Base-by-base conservation (phyloP, 1,139 yeast genomes). In the Taphrina pruni region DNA sequence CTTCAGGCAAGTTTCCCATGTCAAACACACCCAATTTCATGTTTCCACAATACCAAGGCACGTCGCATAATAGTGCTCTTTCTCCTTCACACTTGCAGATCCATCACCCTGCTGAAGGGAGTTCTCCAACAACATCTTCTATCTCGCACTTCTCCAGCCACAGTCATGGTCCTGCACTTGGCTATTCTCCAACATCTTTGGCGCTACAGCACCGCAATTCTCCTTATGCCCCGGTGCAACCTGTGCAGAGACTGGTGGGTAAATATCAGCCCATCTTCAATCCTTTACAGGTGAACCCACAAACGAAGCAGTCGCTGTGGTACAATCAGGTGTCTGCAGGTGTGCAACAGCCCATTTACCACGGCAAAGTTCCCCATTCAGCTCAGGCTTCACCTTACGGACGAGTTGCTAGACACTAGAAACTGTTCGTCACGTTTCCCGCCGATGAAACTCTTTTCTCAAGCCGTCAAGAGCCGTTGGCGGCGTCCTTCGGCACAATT, bases 151-250 rank as follows among this genome's bases (percentile, higher is more conserved):
- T 36, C 54, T 58, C 62, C 11, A 36, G 54, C 17, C 62, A 58
- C 54, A 58, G 62, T 46, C 62, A 45, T 45, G 62, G 62, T n/a
- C 54, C 54, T 6, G 52, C 52, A 20, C 43, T 32, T 6, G 62
- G 54, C 20, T 58, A 58, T 48, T 58, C 69, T 3, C 69, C 69
- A n/a, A 65, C 69, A 17, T 43, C 69, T 17, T 46, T 65, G 9
- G 64, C 69, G 17, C 41, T 65, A 51, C 64, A 65, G 36, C 52
- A 58, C 20, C 65, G 69, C 43, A 52, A 58, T 52, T 65, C 69
- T 12, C 69, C 69, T 4, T 65, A 65, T 58, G 69, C 64, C 5
- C 69, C 69, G 12, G 60, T 65, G 17, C 61, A 57, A 20, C 65
- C 55, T 14, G 69, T 65, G 8, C 65, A 65, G 26, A 46, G 54